Evolutionary conservation across 1,284 basidiomycete genomes (phyloP), one percentile per base, ranked within the genome.

Genomic region (Veloporphyrellus conicus): DNA sequence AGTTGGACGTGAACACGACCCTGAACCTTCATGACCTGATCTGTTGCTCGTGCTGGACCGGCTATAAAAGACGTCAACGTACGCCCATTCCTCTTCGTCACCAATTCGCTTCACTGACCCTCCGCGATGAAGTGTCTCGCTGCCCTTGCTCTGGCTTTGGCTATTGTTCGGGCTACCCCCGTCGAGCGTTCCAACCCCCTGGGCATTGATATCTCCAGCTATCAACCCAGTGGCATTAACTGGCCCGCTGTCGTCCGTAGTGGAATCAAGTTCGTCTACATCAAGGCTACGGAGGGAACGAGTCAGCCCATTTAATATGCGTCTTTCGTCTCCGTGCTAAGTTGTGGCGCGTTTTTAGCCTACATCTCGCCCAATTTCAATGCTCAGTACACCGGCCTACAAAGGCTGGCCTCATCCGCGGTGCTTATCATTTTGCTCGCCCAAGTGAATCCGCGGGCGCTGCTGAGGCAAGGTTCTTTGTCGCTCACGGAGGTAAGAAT

Each of bases 221-320:
- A 71, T 52, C n/a, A 85, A 52, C 57, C 72, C 20, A 61, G 58
- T n/a, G n/a, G n/a, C 50, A 67, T 84, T 18, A 68, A 83, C 62
- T 83, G 79, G 77, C 67, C 63, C 28, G 67, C 71, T 8, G 77
- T 79, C 50, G 74, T 72, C 48, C 63, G 73, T n/a, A 79, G 79
- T 50, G 82, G 81, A 4, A 64, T 82, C 37, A 50, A 69, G 14
- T 87, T 84, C 55, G 79, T 71, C 10, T 84, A 74, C 59, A 83
- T 86, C 74, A 86, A 87, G 61, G 84, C 82, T 12, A 87, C 83
- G 6, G 82, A 87, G 59, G 80, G 81, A 14, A 83, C 77, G 32
- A 63, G 73, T 82, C 42, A 50, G 54, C 64, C 32, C 16, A 33
- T 46, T 20, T 23, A 9, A 6, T 44, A n/a, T n/a, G 0, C 15